Base-by-base conservation (phyloP, 2,329 filamentous ascomycete species). In the Coccinonectria pachysandricola region DNA sequence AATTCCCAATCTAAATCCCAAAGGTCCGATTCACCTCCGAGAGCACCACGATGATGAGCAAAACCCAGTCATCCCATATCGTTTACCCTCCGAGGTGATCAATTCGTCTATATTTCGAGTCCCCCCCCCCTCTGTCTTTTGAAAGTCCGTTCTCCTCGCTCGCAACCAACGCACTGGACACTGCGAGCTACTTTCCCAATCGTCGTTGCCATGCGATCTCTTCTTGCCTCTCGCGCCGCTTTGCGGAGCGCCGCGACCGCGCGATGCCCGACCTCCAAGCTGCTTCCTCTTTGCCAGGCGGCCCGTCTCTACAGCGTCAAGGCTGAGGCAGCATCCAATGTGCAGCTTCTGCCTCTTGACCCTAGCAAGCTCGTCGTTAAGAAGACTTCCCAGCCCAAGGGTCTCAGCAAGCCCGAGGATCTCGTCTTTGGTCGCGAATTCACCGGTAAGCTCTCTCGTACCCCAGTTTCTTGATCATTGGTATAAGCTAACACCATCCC, bases 351-450 rank as follows among this genome's bases (percentile, higher is more conserved):
- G 29, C 75, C 72, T 30, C 71, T 96, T 39, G 84, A 96, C 54
- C 62, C 79, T n/a, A 70, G 75, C 19, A 79, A 79, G 57, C 72
- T 96, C 34, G 64, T 67, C 24, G 67, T 95, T 48, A 76, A 75
- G 32, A 75, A 78, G 59, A 92, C 83, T 2, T 70, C 65, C 6
- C 74, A 68, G 4, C 91, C 88, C 8, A 91, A 88, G 58, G 54
- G 69, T 15, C 64, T 88, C 29, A 65, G 70, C 36, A 77, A 86
- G 28, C 73, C 81, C 9, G 72, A 88, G 51, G 76, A 92, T 37
- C 75, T 98, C 29, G 66, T 96, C 38, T 98, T 98, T 56, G 91
- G 91, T 38, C 73, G 73, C 41, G 79, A 77, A 25, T 98, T 98
- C 58, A 94, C 91, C 47, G 86, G 85, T 87, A 61, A 31, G 54